phyloP scores from a whole-genome alignment of 768 basidiomycete species.

The Boletus fagicola region DNA sequence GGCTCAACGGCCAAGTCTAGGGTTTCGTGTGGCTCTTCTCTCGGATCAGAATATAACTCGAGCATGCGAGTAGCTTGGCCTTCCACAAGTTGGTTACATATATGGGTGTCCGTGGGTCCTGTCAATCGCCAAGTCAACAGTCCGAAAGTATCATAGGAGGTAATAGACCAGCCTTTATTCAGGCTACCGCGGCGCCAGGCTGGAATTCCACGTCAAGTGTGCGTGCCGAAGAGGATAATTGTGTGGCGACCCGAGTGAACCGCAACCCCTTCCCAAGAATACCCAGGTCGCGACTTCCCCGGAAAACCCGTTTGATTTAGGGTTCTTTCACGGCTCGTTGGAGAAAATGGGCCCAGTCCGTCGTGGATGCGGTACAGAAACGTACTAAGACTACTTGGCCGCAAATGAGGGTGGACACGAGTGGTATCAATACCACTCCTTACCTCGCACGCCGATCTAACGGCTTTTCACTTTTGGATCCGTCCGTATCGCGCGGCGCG shows the following conservation, averaged over 20 bases:
- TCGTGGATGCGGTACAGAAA: conserved; percentile 21
- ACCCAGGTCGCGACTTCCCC: conserved; percentile 12
- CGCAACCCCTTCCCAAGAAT: conserved; percentile 9
- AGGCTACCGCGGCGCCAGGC: conserved; percentile 15
- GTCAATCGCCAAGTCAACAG: conserved; percentile 30
- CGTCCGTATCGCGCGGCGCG: conserved; percentile 7
- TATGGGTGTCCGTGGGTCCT: conserved; percentile 24
- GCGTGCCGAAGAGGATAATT: conserved; percentile 18
- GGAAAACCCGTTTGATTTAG: conserved; percentile 8
- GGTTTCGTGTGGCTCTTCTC: conserved; percentile 23
- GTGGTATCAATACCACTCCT: conserved; percentile 1
- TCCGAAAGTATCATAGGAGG: conserved; percentile 15
- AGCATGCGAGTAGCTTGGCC: conserved; percentile 6
- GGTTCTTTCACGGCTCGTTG: conserved; percentile 13
- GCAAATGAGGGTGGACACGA: conserved; percentile 24
- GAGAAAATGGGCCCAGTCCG: conserved; percentile 1
- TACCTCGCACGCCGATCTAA: conserved; percentile 9
- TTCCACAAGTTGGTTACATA: conserved; percentile 12
- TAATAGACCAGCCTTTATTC: conserved; percentile 17
- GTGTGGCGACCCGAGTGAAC: conserved; percentile 14
- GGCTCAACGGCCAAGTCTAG: conserved; percentile 17
- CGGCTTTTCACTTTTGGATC: conserved; percentile 16
- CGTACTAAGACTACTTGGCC: conserved; percentile 20
- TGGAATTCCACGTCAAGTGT: conserved; percentile 18
- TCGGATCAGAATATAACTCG: conserved; percentile 20